Percentiles rank a stretch among this genome's conserved stretches.
Evolutionary conservation across 805 yeast genomes (phyloP).

Genomic region (Wickerhamiella alocasiicola): DNA sequence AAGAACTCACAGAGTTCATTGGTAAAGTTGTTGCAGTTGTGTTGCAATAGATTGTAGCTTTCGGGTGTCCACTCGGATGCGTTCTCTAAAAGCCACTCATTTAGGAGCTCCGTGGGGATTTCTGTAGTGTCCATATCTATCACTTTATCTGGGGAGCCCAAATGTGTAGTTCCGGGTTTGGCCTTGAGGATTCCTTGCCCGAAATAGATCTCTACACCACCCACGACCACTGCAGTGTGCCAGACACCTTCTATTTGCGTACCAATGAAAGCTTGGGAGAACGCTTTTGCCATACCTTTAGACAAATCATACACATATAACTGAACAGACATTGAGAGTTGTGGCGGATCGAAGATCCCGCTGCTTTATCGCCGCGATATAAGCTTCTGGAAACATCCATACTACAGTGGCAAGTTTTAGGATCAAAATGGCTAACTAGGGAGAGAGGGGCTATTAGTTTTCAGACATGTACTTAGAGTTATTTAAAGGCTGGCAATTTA

Average conservation of each 20-base stretch:
- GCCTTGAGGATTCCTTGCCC: constrained; percentile 44
- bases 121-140: constrained; percentile 42
- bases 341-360: no score
- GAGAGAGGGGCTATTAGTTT: no score
- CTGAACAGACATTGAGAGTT: constrained; percentile 27
- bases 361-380: no score
- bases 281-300: constrained; percentile 39
- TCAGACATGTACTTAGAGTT: no score
- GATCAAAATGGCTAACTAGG: no score
- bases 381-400: no score
- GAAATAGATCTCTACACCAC: constrained; percentile 45
- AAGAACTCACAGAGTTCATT: constrained; percentile 45
- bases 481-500: no score
- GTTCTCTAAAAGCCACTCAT: constrained; percentile 42
- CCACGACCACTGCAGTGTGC: constrained; percentile 47
- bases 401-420: no score
- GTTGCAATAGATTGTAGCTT: constrained; percentile 44
- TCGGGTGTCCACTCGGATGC: constrained; percentile 34
- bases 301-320: constrained; percentile 55
- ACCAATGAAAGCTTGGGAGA: constrained; percentile 38
- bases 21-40: constrained; percentile 59
- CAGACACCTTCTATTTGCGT: constrained; percentile 46
- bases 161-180: constrained; percentile 43
- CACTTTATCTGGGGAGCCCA: constrained; percentile 44
- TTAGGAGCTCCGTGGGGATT: constrained; percentile 39